A percentile compares a stretch with the other conserved stretches of the same genome.
phyloP scores from a whole-genome alignment of 2,329 filamentous ascomycete species.

The Zymoseptoria crescenta region DNA sequence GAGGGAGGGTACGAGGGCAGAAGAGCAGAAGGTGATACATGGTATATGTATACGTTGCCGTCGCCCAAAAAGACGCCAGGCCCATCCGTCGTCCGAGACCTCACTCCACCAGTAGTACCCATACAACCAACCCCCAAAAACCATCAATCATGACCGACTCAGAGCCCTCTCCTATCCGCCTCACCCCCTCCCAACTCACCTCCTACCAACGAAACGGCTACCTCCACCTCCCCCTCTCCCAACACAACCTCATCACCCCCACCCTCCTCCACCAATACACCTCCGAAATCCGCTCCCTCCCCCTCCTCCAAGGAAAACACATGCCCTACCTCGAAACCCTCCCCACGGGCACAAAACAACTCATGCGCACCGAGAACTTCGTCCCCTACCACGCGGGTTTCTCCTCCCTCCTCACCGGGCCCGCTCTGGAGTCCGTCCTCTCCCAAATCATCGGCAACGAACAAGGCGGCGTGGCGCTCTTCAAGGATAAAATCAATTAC shows the following conservation, averaged over 20 bases:
- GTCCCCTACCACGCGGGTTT: conserved; percentile 26
- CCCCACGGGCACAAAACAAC: conserved; percentile 10
- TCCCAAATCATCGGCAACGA: conserved; percentile 31
- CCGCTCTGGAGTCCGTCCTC: conserved; percentile 26
- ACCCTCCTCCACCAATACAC: conserved; percentile 17
- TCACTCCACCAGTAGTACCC: neutral
- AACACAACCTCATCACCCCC: conserved; percentile 18
- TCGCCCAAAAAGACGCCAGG: neutral
- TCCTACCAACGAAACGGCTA: conserved; percentile 20
- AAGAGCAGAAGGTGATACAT: neutral
- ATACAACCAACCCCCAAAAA: neutral
- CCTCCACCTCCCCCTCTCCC: conserved; percentile 15
- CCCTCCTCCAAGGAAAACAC: conserved; percentile 19
- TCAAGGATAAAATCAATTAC: conserved; percentile 41
- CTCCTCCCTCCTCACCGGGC: conserved; percentile 31
- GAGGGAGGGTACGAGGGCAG: neutral
- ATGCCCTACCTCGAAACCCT: conserved; percentile 25
- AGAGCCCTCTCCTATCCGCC: conserved; percentile 4
- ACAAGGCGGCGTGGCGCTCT: conserved; percentile 31
- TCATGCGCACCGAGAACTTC: conserved; percentile 25
- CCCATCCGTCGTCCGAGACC: neutral
- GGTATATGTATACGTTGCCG: neutral
- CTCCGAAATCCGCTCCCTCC: conserved; percentile 16
- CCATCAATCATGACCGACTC: conserved; percentile 12
- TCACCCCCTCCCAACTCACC: conserved; percentile 16